Conservation (phyloP, 2,329 filamentous ascomycete genomes). For the Parasarocladium wereldwijsianum region DNA sequence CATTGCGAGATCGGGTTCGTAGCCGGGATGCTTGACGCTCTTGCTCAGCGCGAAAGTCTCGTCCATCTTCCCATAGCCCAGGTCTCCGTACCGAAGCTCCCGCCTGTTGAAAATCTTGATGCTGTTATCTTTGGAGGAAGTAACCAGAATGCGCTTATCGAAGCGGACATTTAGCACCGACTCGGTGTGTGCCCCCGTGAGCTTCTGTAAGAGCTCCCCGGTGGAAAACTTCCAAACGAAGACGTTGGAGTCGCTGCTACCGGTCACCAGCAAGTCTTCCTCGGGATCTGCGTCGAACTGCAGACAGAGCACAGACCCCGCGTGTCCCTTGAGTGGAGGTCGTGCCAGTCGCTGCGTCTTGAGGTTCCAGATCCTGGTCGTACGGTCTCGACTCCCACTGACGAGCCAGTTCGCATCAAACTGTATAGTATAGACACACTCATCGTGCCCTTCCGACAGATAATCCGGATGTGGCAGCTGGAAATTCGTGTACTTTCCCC, state of each 20-base stretch:
- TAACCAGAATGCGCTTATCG: conserved; percentile 80
- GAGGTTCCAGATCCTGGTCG: conserved; percentile 81
- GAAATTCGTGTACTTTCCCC: conserved; percentile 70
- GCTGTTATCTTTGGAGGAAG: conserved; percentile 91
- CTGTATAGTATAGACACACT: conserved; percentile 93
- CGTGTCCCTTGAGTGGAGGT: conserved; percentile 61
- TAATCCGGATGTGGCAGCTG: conserved; percentile 76
- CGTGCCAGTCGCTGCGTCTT: conserved; percentile 64
- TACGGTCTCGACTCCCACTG: conserved; percentile 81
- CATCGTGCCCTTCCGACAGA: conserved; percentile 68
- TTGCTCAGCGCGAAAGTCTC: neutral
- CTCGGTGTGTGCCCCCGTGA: conserved; percentile 67
- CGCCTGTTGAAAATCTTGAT: conserved; percentile 92
- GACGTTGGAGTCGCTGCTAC: conserved; percentile 81
- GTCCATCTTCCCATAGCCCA: conserved; percentile 32
- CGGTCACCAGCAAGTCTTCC: conserved; percentile 88
- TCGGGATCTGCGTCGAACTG: conserved; percentile 83
- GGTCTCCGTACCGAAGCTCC: conserved; percentile 44
- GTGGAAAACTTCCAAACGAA: conserved; percentile 92
- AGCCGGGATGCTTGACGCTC: conserved; percentile 34
- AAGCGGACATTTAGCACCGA: conserved; percentile 91
- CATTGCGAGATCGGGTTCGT: conserved; percentile 27
- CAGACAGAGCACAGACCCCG: conserved; percentile 79
- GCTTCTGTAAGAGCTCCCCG: conserved; percentile 62
- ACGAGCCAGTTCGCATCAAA: conserved; percentile 76